Evolutionary conservation across 208 protist genomes (phyloP).

Genomic region (Leishmania mexicana): DNA sequence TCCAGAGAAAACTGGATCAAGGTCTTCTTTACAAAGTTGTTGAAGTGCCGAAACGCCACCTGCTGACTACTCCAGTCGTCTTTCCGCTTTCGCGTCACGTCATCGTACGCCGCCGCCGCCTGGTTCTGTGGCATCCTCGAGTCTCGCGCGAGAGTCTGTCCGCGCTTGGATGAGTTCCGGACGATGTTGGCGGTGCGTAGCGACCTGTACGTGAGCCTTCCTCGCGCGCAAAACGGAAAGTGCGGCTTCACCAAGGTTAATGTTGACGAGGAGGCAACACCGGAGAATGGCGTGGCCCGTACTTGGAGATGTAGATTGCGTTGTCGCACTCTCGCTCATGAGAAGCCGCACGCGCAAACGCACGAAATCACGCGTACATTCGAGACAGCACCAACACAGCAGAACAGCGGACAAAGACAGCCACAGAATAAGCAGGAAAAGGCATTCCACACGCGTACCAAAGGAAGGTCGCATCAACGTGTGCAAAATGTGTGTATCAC

Average conservation of each 20-base stretch:
- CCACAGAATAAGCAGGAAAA: background rate
- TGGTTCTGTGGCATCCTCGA: slow-evolving; percentile 9
- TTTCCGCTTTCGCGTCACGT: slow-evolving; percentile 48
- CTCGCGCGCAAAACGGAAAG: background rate
- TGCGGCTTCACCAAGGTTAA: background rate
- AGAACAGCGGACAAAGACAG: background rate
- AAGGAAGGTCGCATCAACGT: background rate
- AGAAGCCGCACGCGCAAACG: background rate
- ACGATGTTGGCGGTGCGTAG: background rate
- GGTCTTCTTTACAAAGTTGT: slow-evolving; percentile 87
- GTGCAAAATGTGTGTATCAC: background rate
- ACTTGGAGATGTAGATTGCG: too few species aligned
- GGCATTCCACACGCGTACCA: background rate
- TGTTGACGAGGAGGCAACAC: background rate
- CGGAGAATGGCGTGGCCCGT: background rate
- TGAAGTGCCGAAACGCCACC: slow-evolving; percentile 85
- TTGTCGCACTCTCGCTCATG: background rate
- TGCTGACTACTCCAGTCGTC: slow-evolving; percentile 68
- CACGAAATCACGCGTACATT: background rate
- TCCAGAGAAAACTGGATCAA: slow-evolving; percentile 85
- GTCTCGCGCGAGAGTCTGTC: background rate
- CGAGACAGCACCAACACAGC: background rate
- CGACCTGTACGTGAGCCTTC: background rate
- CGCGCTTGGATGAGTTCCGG: background rate
- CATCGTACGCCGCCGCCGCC: slow-evolving; percentile 70